Evolutionary conservation across 1,284 basidiomycete genomes (phyloP).

Genomic region (Pisolithus thermaeus): DNA sequence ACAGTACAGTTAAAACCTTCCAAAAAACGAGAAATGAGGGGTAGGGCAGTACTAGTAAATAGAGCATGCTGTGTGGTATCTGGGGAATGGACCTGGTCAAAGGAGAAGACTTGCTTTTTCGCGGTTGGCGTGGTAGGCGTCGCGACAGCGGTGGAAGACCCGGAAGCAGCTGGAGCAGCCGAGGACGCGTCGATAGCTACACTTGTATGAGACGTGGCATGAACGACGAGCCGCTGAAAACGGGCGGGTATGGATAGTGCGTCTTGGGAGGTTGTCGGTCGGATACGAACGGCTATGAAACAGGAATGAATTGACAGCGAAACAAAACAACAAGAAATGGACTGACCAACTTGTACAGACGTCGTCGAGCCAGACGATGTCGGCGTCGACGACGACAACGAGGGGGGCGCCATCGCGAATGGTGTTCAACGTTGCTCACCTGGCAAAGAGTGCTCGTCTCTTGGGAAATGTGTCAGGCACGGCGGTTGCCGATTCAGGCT

Average conservation of each 20-base stretch:
- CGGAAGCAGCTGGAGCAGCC: constrained; percentile 38
- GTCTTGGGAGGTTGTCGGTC: constrained; percentile 83
- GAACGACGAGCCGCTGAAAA: constrained; percentile 88
- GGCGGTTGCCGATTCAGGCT: neutral
- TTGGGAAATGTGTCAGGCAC: neutral
- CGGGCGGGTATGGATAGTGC: constrained; percentile 82
- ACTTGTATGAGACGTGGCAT: constrained; percentile 61
- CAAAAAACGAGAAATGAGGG: constrained; percentile 85
- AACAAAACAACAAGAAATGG: neutral
- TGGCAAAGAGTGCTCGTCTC: neutral
- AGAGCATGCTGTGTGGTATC: constrained; percentile 79
- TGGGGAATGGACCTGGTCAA: constrained; percentile 90
- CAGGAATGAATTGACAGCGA: neutral
- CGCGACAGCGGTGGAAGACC: constrained; percentile 44
- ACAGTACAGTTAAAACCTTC: constrained; percentile 98
- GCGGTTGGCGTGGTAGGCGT: constrained; percentile 32
- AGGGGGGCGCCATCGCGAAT: constrained; percentile 58
- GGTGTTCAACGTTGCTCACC: neutral
- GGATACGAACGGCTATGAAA: constrained; percentile 79
- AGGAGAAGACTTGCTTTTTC: constrained; percentile 86
- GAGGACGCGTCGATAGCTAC: constrained; percentile 71
- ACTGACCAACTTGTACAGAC: constrained; percentile 83
- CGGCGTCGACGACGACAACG: constrained; percentile 45
- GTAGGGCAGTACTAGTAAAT: constrained; percentile 78
- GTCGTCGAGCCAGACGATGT: constrained; percentile 58